These are phyloP conservation scores for Alliaria petiolata DNA, from an alignment of 345 rosid species.

Conservation along the genomic window DNA sequence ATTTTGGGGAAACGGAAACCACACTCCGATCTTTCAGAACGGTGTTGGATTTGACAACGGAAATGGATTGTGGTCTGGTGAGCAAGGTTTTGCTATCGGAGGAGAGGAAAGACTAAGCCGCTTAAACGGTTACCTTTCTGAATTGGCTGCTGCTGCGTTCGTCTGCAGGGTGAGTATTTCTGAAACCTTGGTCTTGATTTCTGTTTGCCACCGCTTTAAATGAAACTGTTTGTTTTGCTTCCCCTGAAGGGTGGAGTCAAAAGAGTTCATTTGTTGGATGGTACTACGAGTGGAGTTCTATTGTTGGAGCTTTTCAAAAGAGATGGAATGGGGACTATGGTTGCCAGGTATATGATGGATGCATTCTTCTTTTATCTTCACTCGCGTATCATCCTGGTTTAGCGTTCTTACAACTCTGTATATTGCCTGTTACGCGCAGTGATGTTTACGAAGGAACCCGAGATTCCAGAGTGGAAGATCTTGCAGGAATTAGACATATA, in stretches of 20 bases:
- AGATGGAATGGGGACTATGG: constrained; percentile 99
- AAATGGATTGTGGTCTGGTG: constrained; percentile 72
- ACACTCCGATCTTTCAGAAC: constrained; percentile 55
- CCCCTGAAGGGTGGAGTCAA: constrained; percentile 82
- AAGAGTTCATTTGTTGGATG: constrained; percentile 94
- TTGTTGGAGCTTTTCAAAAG: constrained; percentile 87
- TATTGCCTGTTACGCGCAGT: constrained; percentile 29
- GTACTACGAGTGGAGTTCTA: constrained; percentile 80
- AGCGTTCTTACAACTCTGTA: not conserved
- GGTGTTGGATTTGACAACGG: constrained; percentile 91
- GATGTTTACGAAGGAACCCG: constrained; percentile 91
- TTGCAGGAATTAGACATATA: constrained; percentile 65
- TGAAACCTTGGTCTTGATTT: not conserved
- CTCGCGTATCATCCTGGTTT: not conserved
- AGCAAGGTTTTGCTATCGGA: constrained; percentile 96
- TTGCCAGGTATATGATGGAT: constrained; percentile 59
- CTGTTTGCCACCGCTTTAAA: not conserved
- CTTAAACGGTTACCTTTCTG: constrained; percentile 72
- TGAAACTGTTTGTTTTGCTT: not conserved
- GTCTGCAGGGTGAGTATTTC: constrained; percentile 70
- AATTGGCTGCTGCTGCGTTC: constrained; percentile 96
- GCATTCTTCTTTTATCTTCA: not conserved
- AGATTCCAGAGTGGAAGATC: constrained; percentile 65
- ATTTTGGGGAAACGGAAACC: constrained; percentile 32
- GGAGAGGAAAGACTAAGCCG: constrained; percentile 81